Percentiles rank a stretch among this genome's conserved stretches.
phyloP scores from a whole-genome alignment of 2,329 filamentous ascomycete genomes.

The Penicillium paneum region DNA sequence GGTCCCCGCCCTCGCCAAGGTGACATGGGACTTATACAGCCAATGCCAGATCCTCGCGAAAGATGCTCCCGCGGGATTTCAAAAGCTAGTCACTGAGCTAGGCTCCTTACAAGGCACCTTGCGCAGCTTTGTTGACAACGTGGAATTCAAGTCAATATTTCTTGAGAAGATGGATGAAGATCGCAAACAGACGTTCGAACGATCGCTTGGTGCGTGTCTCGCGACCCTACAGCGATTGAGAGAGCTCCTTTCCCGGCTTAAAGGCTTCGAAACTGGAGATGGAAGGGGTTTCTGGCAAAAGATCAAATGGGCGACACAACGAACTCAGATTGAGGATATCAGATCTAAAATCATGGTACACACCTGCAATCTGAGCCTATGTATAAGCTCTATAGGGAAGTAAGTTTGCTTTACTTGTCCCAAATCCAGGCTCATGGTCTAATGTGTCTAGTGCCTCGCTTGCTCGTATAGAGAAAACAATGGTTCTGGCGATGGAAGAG shows the following conservation, averaged over 20 bases:
- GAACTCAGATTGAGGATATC: conserved; percentile 26
- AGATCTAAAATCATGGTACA: conserved; percentile 31
- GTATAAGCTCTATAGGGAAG: conserved; percentile 29
- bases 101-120: conserved; percentile 28
- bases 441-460: conserved; percentile 21
- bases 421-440: not conserved
- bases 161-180: conserved; percentile 23
- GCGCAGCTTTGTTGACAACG: conserved; percentile 22
- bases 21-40: conserved; percentile 30
- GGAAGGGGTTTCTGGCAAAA: conserved; percentile 28
- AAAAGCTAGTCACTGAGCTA: conserved; percentile 27
- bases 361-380: conserved; percentile 29
- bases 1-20: conserved; percentile 23
- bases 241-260: conserved; percentile 22
- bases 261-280: conserved; percentile 20
- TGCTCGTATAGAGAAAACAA: conserved; percentile 21
- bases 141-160: conserved; percentile 23
- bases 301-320: conserved; percentile 29
- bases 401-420: conserved; percentile 11
- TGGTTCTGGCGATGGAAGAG: conserved; percentile 21
- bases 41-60: conserved; percentile 25
- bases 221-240: conserved; percentile 25
- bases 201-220: conserved; percentile 24
- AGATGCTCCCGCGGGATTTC: conserved; percentile 30
- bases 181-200: conserved; percentile 23